Evolutionary conservation across 2,329 filamentous ascomycete genomes (phyloP), one percentile per base, ranked within the genome.

Genomic region (Cladosporium sp.): DNA sequence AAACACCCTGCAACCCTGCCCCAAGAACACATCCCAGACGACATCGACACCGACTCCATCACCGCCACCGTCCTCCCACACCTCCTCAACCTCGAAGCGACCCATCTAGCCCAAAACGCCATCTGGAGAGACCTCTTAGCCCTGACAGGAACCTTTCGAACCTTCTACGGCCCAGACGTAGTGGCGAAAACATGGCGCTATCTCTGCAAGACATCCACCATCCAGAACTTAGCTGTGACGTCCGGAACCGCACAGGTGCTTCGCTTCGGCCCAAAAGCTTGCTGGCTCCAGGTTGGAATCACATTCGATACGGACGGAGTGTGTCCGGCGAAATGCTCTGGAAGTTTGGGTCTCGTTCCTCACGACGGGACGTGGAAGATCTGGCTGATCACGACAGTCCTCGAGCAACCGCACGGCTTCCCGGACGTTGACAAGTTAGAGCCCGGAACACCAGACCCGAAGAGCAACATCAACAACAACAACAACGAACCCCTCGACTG

Each of bases 81-180:
- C 11, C 45, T 48, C 7, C 36, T 40, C 3, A 32, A 50, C 27
- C 16, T 49, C 15, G 20, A 12, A 9, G 27, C 38, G 3, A 25
- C 9, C n/a, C 16, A 38, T 32, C 27, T 57, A 25, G 33, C 46
- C n/a, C 41, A 50, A 15, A 56, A 56, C 45, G 53, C 54, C 2
- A 52, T 62, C n/a, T 83, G 78, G 78, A 70, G 79, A 25, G 80
- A 83, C 57, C 76, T 80, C 50, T 70, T 83, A 2, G 74, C 69
- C 5, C 57, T 82, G 13, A 73, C 75, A 0, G 82, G 78, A 74
- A 72, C 79, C 32, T 69, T 81, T 27, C 76, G 71, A 30, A 82
- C 79, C 0, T 57, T 77, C 18, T 72, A 75, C 55, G 70, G 73
- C 13, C 59, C 63, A 38, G 56, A 71, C 43, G 68, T 67, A 36